phyloP scores from a whole-genome alignment of 73 alveolate species.

The Paramecium sonneborni region DNA sequence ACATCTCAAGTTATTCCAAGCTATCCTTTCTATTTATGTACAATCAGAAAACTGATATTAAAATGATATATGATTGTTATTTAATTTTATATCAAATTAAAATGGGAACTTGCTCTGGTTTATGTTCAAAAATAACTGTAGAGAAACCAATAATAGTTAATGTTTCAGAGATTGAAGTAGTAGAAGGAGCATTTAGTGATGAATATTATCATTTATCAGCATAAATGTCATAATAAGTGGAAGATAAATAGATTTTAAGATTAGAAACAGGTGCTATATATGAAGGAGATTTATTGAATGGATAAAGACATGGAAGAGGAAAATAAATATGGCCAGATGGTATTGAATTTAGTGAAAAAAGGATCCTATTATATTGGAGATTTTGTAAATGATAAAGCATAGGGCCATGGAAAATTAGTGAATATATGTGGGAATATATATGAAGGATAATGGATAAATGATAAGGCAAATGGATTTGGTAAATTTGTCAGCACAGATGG shows the following conservation, averaged over 20 bases:
- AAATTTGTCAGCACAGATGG: constrained; percentile 38
- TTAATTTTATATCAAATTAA: neutral
- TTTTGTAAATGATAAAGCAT: constrained; percentile 38
- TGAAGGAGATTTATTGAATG: constrained; percentile 26
- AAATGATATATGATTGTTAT: no score
- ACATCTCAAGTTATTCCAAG: neutral
- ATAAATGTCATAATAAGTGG: neutral
- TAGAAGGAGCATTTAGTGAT: neutral
- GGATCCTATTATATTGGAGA: constrained; percentile 47
- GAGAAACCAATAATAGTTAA: neutral
- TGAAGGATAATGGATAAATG: constrained; percentile 73
- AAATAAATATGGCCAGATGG: constrained; percentile 59
- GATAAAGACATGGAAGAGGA: constrained; percentile 58
- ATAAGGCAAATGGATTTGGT: constrained; percentile 58
- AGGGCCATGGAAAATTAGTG: constrained; percentile 68
- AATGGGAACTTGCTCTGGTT: constrained; percentile 42
- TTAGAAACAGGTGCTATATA: constrained; percentile 19
- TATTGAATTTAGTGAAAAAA: neutral
- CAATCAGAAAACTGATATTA: no score
- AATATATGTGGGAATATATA: constrained; percentile 73
- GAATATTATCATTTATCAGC: neutral
- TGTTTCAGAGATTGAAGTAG: neutral
- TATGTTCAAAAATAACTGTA: neutral
- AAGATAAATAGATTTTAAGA: neutral
- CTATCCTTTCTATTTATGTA: no score